Percentiles rank a stretch among this genome's conserved stretches.
phyloP scores from a whole-genome alignment of 139 green algal genomes.

The Tetraselmis chui region DNA sequence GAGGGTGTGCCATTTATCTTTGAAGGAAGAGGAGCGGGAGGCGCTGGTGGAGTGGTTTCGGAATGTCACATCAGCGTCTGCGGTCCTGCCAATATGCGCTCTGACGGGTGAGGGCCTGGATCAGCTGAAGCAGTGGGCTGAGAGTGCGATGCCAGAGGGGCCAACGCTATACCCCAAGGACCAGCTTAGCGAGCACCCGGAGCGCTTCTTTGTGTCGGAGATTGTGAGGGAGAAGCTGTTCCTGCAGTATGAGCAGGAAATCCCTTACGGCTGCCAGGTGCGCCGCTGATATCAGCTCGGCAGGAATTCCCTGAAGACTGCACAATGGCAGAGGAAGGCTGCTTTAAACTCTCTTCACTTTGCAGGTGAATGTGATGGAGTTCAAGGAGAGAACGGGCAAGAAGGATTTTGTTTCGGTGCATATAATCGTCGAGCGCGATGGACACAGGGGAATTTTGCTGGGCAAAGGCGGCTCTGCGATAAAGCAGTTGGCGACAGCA shows the following conservation, averaged over 20 bases:
- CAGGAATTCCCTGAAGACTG: too few species aligned
- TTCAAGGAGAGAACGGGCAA: constrained; percentile 59
- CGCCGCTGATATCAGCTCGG: background rate
- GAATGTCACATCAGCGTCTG: constrained; percentile 10
- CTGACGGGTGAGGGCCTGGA: constrained; percentile 26
- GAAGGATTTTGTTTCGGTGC: constrained; percentile 64
- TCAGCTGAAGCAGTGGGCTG: constrained; percentile 60
- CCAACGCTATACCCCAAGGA: constrained; percentile 83
- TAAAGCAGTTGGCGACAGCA: constrained; percentile 53
- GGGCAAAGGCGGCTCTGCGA: constrained; percentile 46
- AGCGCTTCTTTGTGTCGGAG: constrained; percentile 95
- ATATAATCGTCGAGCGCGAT: constrained; percentile 54
- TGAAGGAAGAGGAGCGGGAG: constrained; percentile 20
- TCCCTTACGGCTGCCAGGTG: constrained; percentile 82
- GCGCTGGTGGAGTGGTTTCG: constrained; percentile 45
- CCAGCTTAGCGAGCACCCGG: constrained; percentile 71
- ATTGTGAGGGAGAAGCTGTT: constrained; percentile 96
- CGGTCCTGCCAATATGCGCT: constrained; percentile 39
- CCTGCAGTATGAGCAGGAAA: constrained; percentile 81
- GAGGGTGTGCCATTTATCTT: too few species aligned
- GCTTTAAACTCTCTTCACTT: too few species aligned
- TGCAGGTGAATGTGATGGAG: constrained; percentile 66
- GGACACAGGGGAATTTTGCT: constrained; percentile 77
- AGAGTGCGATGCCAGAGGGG: constrained; percentile 58
- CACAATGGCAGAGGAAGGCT: too few species aligned